These are phyloP conservation scores for Stachybotrys chlorohalonatus DNA, from an alignment of 2,329 filamentous ascomycete species.

Conservation along the genomic window DNA sequence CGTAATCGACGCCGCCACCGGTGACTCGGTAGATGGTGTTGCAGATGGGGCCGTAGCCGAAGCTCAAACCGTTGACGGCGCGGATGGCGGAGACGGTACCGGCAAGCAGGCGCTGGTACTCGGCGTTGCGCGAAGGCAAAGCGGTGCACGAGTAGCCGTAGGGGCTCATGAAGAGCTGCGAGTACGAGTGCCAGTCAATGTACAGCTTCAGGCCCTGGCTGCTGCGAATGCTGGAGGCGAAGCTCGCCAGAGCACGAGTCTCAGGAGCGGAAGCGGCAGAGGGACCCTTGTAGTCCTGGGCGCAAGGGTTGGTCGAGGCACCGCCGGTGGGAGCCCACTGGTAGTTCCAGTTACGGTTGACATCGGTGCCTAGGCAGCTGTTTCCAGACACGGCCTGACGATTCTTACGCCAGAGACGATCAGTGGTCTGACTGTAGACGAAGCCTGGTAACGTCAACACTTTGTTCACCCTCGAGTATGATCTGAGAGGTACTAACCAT, in stretches of 20 bases:
- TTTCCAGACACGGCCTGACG: constrained; percentile 28
- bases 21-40: constrained; percentile 48
- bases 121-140: constrained; percentile 31
- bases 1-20: constrained; percentile 34
- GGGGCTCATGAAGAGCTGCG: constrained; percentile 43
- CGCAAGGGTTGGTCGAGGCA: constrained; percentile 39
- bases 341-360: constrained; percentile 51
- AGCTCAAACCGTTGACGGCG: constrained; percentile 26
- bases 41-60: constrained; percentile 42
- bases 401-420: constrained; percentile 54
- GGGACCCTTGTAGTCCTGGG: constrained; percentile 35
- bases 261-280: constrained; percentile 37
- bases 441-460: constrained; percentile 32
- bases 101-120: constrained; percentile 36
- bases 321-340: constrained; percentile 38
- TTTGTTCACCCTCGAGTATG: background rate
- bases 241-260: constrained; percentile 33
- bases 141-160: constrained; percentile 50
- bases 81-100: constrained; percentile 40
- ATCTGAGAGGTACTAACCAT: constrained; percentile 27
- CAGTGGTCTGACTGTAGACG: constrained; percentile 42
- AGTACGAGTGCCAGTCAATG: constrained; percentile 56
- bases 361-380: constrained; percentile 38
- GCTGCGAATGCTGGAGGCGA: constrained; percentile 19
- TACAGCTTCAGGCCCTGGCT: constrained; percentile 45